phyloP scores from a whole-genome alignment of 2,329 filamentous ascomycete species.

The Pseudogymnoascus sp. region DNA sequence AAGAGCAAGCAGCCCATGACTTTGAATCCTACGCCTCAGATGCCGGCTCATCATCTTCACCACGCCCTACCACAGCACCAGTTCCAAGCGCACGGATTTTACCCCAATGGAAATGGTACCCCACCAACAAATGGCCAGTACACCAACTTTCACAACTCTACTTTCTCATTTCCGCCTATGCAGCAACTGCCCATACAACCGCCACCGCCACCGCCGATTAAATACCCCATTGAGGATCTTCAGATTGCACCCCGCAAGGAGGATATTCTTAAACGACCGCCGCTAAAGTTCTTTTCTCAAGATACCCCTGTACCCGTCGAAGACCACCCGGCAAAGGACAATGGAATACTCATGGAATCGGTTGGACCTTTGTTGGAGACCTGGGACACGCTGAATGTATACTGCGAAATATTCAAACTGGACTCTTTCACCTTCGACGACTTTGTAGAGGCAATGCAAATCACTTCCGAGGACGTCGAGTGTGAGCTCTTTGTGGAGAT shows the following conservation, averaged over 20 bases:
- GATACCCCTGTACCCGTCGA: constrained; percentile 47
- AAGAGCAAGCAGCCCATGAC: constrained; percentile 31
- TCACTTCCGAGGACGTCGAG: constrained; percentile 61
- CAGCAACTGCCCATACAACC: constrained; percentile 16
- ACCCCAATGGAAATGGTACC: neutral
- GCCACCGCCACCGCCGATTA: constrained; percentile 64
- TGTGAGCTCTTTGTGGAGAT: constrained; percentile 85
- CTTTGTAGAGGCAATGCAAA: constrained; percentile 78
- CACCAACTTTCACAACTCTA: constrained; percentile 34
- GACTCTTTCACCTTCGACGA: constrained; percentile 98
- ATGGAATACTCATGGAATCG: constrained; percentile 69
- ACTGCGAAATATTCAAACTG: constrained; percentile 85
- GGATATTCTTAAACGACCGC: constrained; percentile 53
- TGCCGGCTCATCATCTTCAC: constrained; percentile 10
- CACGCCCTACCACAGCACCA: neutral
- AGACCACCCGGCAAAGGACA: constrained; percentile 38
- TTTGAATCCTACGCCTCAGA: constrained; percentile 25
- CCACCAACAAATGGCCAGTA: constrained; percentile 22
- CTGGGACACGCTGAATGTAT: constrained; percentile 98
- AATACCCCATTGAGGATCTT: constrained; percentile 93
- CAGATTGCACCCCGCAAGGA: constrained; percentile 62
- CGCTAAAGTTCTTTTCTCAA: constrained; percentile 67
- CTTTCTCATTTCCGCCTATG: constrained; percentile 38
- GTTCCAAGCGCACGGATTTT: neutral
- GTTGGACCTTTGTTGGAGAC: constrained; percentile 81